Conservation (phyloP, 2,329 filamentous ascomycete genomes). For the Ustilaginoidea virens region DNA sequence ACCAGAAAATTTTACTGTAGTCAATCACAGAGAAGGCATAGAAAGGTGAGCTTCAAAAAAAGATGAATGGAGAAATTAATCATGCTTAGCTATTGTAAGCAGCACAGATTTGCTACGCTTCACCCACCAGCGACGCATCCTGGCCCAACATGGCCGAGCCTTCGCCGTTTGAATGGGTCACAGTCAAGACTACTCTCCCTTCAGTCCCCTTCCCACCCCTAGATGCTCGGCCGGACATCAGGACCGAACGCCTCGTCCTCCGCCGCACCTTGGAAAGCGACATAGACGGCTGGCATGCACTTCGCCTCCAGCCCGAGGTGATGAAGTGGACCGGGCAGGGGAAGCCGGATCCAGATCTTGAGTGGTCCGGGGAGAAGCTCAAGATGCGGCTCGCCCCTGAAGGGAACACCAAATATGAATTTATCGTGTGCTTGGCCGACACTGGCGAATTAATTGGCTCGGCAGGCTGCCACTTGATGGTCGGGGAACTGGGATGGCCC, state of each 20-base stretch:
- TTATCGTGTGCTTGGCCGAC: conserved; percentile 30
- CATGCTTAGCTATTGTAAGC: no score
- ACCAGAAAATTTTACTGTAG: no score
- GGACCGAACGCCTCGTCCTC: conserved; percentile 39
- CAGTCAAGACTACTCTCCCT: conserved; percentile 33
- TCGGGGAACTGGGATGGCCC: conserved; percentile 33
- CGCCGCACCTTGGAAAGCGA: conserved; percentile 35
- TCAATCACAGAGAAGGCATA: no score
- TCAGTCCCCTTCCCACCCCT: conserved; percentile 24
- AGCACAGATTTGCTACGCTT: no score
- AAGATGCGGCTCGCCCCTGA: conserved; percentile 28
- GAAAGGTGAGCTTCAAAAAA: neutral
- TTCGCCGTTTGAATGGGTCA: conserved; percentile 17
- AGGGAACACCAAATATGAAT: conserved; percentile 39
- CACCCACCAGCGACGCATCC: neutral
- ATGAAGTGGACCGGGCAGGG: conserved; percentile 42
- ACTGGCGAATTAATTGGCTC: conserved; percentile 36
- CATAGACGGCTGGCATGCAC: conserved; percentile 28
- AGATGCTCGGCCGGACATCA: conserved; percentile 21
- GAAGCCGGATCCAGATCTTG: conserved; percentile 25
- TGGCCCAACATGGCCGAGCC: conserved; percentile 1
- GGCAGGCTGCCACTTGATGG: conserved; percentile 25
- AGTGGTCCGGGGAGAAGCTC: conserved; percentile 26
- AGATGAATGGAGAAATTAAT: neutral
- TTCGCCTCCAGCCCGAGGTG: conserved; percentile 43